Evolutionary conservation across 495 filamentous ascomycete genomes (phyloP), one percentile per base, ranked within the genome.

Genomic region (Aspergillus biplanus): DNA sequence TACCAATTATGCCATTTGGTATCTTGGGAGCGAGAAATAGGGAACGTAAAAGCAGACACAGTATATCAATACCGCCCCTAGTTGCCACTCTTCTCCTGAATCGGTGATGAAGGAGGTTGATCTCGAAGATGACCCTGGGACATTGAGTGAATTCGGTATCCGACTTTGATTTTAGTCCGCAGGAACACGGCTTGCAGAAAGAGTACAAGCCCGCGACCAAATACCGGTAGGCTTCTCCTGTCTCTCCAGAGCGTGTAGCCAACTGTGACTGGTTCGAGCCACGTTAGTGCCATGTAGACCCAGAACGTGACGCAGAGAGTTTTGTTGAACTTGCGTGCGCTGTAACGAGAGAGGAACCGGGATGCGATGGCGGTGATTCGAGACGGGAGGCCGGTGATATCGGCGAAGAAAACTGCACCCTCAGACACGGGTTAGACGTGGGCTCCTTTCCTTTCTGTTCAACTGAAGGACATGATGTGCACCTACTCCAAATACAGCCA

Each of bases 351-450:
- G 37, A 8, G 37, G 37, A 42, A 42, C 15, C 37, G 37, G 37
- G 37, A 42, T 42, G 37, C 7, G 13, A 49, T 49, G 46, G 46
- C 46, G 46, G 46, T 49, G 18, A 49, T 18, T 27, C 46, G 46
- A 49, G 46, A 49, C 18, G 46, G 46, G 2, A 49, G 46, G 46
- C 46, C 46, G 46, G 46, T 49, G 18, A 49, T 16, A 49, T 27
- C 18, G 46, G 46, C 46, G 46, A 49, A 49, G 18, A 49, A 49
- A 6, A 49, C 46, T 49, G 18, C 4, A 49, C 21, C 1, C 15
- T 8, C 13, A 49, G 18, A 27, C 3, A 27, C 46, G 4, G 21
- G 46, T 49, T 16, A 49, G 46, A 16, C 46, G 21, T 15, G 18
- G n/a, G 46, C 4, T 18, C 46, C 21, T 18, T 18, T 48, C 46